Conservation (phyloP, 768 basidiomycete genomes). For the Chiua virens region DNA sequence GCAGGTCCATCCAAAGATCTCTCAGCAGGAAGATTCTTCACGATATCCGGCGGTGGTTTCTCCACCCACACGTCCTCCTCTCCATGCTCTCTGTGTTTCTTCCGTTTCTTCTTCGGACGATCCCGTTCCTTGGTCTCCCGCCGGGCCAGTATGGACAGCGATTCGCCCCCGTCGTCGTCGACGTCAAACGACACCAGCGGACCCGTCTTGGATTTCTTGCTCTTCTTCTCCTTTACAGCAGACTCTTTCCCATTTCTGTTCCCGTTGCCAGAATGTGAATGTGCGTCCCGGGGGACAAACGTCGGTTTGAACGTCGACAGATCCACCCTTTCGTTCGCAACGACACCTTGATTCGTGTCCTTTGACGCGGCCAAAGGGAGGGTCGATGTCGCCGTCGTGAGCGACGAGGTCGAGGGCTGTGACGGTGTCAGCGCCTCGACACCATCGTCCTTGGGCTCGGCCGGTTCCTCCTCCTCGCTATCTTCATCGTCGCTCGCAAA, state of each 20-base stretch:
- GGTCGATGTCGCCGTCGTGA: background rate
- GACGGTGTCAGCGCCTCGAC: background rate
- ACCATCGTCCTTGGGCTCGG: background rate
- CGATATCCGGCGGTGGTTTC: slow-evolving; percentile 53
- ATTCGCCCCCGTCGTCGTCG: slow-evolving; percentile 58
- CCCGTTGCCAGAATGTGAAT: slow-evolving; percentile 34
- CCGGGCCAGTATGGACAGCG: slow-evolving; percentile 27
- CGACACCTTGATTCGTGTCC: background rate
- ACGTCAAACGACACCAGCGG: slow-evolving; percentile 75
- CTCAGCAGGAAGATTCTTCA: slow-evolving; percentile 37
- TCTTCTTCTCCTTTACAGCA: slow-evolving; percentile 45
- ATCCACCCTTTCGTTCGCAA: slow-evolving; percentile 41
- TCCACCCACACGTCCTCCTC: slow-evolving; percentile 71
- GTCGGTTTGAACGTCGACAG: slow-evolving; percentile 83
- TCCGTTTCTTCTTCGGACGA: slow-evolving; percentile 43
- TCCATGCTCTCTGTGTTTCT: slow-evolving; percentile 38
- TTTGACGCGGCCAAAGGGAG: background rate
- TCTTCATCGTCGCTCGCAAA: slow-evolving; percentile 95
- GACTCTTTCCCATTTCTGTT: slow-evolving; percentile 39
- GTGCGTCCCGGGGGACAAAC: slow-evolving; percentile 60
- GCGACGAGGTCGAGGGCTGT: slow-evolving; percentile 13
- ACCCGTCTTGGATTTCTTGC: slow-evolving; percentile 45
- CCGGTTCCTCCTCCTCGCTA: slow-evolving; percentile 60
- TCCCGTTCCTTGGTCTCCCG: slow-evolving; percentile 37
- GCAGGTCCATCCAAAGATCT: slow-evolving; percentile 8